Evolutionary conservation across 1,284 basidiomycete species (phyloP), one percentile per base, ranked within the genome.

Genomic region (Ustilago crameri): DNA sequence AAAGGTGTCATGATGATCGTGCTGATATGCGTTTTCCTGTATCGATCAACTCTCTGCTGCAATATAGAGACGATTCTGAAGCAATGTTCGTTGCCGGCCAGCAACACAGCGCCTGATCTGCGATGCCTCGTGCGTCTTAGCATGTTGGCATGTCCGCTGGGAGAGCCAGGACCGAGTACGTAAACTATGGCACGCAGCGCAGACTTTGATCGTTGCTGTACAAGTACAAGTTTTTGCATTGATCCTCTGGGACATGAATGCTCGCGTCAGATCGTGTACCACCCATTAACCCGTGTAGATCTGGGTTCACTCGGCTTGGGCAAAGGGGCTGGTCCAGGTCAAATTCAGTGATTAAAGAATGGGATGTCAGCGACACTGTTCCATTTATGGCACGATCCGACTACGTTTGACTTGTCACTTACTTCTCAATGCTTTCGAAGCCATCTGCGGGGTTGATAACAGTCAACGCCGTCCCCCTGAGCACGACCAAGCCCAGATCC

Each of bases 401-500:
- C 5, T 5, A 17, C n/a, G 12, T 15, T 20, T 26, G 17, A n/a
- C n/a, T n/a, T n/a, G n/a, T n/a, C 37, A 78, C 78, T 40, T 55
- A 81, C 80, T 83, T 83, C 59, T 78, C 75, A 40, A 83, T 83
- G 40, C 69, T 68, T 56, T 82, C 81, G 53, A 81, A 81, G 9
- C 81, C 81, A 51, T 83, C 80, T 5, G 76, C 76, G 2, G 81
- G 81, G 45, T 77, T 83, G 55, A 83, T 79, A 17, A 83, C 74
- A 2, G 76, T 82, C 46, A 83, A 47, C 9, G 80, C 76, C 2
- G 81, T 80, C 8, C 81, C 81, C 10, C 81, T 67, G 35, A 83
- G 54, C 12, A 83, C 79, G 4, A 80, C 78, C 26, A 83, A 62
- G 5, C 81, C 81, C n/a, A 83, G 55, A 4, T 62, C 41, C 2